Evolutionary conservation across 2,329 filamentous ascomycete species (phyloP).

Genomic region (Cladosporium velox): DNA sequence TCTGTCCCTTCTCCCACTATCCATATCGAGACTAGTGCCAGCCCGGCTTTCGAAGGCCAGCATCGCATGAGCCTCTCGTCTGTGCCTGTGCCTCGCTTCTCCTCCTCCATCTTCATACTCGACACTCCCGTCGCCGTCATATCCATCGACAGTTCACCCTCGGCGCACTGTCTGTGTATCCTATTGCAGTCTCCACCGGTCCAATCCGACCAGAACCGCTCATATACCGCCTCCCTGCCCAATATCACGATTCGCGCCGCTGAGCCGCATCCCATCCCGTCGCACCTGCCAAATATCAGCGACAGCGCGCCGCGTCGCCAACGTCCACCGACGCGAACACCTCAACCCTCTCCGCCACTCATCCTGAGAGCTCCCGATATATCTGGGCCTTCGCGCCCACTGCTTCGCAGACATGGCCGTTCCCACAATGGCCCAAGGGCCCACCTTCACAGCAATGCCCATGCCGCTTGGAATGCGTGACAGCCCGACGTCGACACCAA

Average conservation of each 20-base stretch:
- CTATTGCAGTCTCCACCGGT: not conserved
- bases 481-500: slow-evolving; percentile 2
- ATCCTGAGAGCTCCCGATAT: slow-evolving; percentile 6
- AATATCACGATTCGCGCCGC: slow-evolving; percentile 15
- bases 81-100: slow-evolving; percentile 13
- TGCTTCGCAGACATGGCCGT: slow-evolving; percentile 21
- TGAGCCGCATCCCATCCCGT: slow-evolving; percentile 17
- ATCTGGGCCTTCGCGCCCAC: slow-evolving; percentile 19
- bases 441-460: slow-evolving; percentile 14
- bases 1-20: not conserved
- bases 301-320: slow-evolving; percentile 8
- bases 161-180: not conserved
- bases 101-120: slow-evolving; percentile 12
- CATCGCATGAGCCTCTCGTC: slow-evolving; percentile 8
- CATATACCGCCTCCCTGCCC: slow-evolving; percentile 4
- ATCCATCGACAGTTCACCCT: not conserved
- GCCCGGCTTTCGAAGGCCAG: slow-evolving; percentile 7
- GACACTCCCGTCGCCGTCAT: not conserved
- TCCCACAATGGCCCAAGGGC: slow-evolving; percentile 11
- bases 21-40: not conserved
- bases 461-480: slow-evolving; percentile 16
- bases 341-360: not conserved
- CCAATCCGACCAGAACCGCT: not conserved
- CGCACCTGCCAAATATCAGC: slow-evolving; percentile 17
- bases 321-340: not conserved